phyloP scores from a whole-genome alignment of 2,329 filamentous ascomycete species.

The Exophiala sp. region DNA sequence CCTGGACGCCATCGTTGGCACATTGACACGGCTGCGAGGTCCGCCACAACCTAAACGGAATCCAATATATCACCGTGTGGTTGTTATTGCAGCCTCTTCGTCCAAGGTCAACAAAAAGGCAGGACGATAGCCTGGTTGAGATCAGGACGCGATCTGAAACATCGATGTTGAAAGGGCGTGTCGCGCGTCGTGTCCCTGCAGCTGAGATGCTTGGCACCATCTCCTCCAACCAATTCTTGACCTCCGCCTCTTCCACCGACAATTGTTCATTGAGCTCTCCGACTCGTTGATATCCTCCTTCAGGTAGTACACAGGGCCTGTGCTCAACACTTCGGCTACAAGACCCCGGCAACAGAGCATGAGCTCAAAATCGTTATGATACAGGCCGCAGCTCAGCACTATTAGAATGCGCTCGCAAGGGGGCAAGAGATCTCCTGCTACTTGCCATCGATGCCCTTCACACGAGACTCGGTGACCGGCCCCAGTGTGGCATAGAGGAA shows the following conservation, averaged over 20 bases:
- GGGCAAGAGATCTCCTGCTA: not conserved
- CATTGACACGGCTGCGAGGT: conserved; percentile 16
- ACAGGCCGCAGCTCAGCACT: not conserved
- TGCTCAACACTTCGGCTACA: too few species aligned
- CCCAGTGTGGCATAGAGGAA: too few species aligned
- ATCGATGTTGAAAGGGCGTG: not conserved
- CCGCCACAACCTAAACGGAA: not conserved
- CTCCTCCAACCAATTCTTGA: conserved; percentile 1
- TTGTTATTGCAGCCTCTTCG: not conserved
- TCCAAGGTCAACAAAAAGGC: not conserved
- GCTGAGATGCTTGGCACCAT: not conserved
- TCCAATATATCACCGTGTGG: not conserved
- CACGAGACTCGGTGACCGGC: too few species aligned
- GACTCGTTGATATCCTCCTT: too few species aligned
- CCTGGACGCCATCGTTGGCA: not conserved
- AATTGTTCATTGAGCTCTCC: not conserved
- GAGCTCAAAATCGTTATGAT: too few species aligned
- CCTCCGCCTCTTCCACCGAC: not conserved
- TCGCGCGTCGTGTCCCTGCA: not conserved
- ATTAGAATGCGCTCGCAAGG: not conserved
- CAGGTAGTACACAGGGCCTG: too few species aligned
- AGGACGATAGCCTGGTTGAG: not conserved
- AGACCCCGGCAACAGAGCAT: too few species aligned
- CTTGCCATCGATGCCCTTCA: too few species aligned
- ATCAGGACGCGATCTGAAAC: conserved; percentile 8